A percentile compares a stretch with the other conserved stretches of the same genome.
Evolutionary conservation across 192 early-diverging fungal genomes (phyloP).

Genomic region (Gonapodya sp.): DNA sequence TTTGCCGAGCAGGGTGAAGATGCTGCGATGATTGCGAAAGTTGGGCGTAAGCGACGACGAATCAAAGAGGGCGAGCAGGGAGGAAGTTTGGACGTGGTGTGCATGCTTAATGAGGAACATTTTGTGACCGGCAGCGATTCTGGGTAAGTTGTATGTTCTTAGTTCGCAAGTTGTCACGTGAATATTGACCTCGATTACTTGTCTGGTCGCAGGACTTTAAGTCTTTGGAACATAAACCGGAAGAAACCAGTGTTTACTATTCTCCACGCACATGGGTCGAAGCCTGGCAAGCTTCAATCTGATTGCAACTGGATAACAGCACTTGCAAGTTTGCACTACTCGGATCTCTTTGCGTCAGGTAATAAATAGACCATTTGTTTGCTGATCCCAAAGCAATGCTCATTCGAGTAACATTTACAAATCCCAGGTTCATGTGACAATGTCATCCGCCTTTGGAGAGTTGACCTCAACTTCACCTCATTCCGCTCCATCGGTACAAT

Average conservation of each 20-base stretch:
- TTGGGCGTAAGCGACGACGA: not conserved
- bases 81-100: conserved; percentile 69
- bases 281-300: conserved; percentile 28
- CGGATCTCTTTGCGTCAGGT: conserved; percentile 81
- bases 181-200: no score
- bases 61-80: conserved; percentile 14
- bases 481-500: conserved; percentile 22
- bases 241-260: conserved; percentile 88
- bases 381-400: not conserved
- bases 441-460: conserved; percentile 76
- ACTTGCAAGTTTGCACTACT: conserved; percentile 68
- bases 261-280: conserved; percentile 61
- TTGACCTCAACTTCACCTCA: conserved; percentile 52
- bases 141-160: conserved; percentile 49
- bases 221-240: conserved; percentile 80
- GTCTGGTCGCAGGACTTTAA: conserved; percentile 76
- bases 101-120: conserved; percentile 85
- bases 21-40: not conserved
- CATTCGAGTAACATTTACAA: no score
- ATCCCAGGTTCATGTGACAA: conserved; percentile 66
- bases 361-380: not conserved
- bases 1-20: conserved; percentile 22
- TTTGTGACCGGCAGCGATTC: conserved; percentile 88
- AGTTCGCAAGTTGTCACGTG: no score
- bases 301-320: conserved; percentile 78